Evolutionary conservation across 768 basidiomycete species (phyloP).

Genomic region (Trametes punicea): DNA sequence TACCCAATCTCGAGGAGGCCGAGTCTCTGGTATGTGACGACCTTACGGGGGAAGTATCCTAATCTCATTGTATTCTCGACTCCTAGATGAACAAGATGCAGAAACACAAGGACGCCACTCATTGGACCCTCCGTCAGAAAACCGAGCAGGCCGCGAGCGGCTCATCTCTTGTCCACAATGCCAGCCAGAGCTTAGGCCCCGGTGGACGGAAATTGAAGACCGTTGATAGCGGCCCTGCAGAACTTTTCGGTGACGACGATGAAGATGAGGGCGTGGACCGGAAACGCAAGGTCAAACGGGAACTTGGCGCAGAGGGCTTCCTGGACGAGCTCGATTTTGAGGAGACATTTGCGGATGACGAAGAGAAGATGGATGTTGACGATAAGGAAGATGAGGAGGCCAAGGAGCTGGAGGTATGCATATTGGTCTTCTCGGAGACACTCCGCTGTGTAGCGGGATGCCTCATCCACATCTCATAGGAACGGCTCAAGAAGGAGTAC

Average conservation of each 20-base stretch:
- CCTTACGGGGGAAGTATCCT: constrained; percentile 5
- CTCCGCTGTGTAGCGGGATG: background rate
- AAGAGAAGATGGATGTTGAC: constrained; percentile 64
- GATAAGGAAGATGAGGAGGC: constrained; percentile 82
- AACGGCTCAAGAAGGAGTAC: constrained; percentile 81
- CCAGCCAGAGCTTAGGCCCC: constrained; percentile 60
- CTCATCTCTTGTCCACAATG: constrained; percentile 45
- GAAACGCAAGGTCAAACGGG: constrained; percentile 48
- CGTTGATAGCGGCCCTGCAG: constrained; percentile 63
- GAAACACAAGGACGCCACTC: constrained; percentile 73
- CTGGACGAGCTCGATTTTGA: constrained; percentile 81
- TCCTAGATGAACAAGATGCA: constrained; percentile 49
- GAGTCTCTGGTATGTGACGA: constrained; percentile 56
- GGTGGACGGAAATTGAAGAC: constrained; percentile 64
- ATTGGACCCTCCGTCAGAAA: constrained; percentile 58
- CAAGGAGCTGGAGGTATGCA: constrained; percentile 71
- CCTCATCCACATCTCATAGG: constrained; percentile 41
- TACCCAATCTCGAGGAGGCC: constrained; percentile 64
- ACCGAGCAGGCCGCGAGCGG: constrained; percentile 32
- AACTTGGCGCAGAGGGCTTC: constrained; percentile 74
- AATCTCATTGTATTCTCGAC: constrained; percentile 21
- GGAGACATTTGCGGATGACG: constrained; percentile 84
- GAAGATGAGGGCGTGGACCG: constrained; percentile 45
- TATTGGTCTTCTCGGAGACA: too few species aligned
- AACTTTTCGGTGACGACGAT: constrained; percentile 63